Base-by-base conservation (phyloP, 441 rosid species). In the Eruca vesicaria region DNA sequence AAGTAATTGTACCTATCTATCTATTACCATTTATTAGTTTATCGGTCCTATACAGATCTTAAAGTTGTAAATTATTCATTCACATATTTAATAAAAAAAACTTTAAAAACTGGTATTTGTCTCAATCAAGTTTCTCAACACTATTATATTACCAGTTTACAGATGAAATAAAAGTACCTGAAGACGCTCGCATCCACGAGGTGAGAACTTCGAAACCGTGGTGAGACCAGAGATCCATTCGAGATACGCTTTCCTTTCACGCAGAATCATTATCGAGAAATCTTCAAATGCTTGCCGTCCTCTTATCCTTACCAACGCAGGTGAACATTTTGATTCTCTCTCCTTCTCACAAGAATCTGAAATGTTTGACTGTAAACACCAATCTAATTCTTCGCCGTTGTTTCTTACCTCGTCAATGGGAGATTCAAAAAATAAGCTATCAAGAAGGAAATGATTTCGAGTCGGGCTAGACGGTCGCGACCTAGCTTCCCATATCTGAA, bases 401-500 rank as follows among this genome's bases (percentile, higher is more conserved):
- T 21, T 53, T 19, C 6, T 53, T 1, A 6, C 58, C 28, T 53
- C 58, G 2, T 53, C 59, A 55, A 11, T 21, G 15, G 9, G 3
- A 53, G n/a, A 20, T 4, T 52, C 58, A 19, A 19, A 52, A 3
- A 19, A 52, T 12, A 21, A 23, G 78, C 90, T 73, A 9, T 71
- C 12, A 28, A 57, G 55, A 7, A 67, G 58, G 6, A 23, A 55
- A 0, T 65, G 81, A 56, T 55, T 82, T 7, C 55, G 76, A 48
- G 55, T 75, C 45, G 75, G 43, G 76, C 79, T 79, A 60, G 77
- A 45, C 21, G 79, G 84, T 36, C 82, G 78, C 16, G 85, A 81
- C 83, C 89, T 80, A 21, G 96, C 93, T 82, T 94, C 97, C 97
- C 99, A 94, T 38, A 90, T 85, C 69, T 90, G 93, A 50, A 90